phyloP scores from a whole-genome alignment of 257 asterid genomes.

The Jasminum sambac region DNA sequence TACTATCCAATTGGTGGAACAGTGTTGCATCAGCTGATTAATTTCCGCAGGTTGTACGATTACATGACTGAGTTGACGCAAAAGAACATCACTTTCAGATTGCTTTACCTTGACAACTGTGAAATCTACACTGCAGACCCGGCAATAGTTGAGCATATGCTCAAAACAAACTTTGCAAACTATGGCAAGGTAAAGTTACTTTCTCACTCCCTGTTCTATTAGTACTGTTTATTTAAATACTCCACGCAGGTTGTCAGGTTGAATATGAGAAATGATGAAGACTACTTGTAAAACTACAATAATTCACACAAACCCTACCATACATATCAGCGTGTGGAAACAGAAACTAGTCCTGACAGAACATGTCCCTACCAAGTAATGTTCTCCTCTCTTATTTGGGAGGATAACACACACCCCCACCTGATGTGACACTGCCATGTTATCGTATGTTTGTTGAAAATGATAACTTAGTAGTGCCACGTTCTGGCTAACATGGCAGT shows the following conservation, averaged over 20 bases:
- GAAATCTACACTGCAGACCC: conserved; percentile 43
- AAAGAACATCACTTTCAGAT: conserved; percentile 36
- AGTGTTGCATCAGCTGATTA: conserved; percentile 36
- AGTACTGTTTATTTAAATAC: neutral
- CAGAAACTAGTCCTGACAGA: too few species aligned
- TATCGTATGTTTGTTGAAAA: too few species aligned
- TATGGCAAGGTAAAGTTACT: conserved; percentile 41
- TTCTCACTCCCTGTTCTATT: neutral
- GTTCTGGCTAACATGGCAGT: too few species aligned
- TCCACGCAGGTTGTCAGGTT: neutral
- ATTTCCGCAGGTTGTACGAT: conserved; percentile 40
- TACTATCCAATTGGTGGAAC: conserved; percentile 42
- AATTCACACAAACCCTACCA: too few species aligned
- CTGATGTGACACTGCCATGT: too few species aligned
- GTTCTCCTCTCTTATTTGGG: too few species aligned
- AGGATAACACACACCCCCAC: too few species aligned
- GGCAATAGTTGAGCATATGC: conserved; percentile 33
- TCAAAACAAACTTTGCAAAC: conserved; percentile 42
- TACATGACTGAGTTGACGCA: conserved; percentile 36
- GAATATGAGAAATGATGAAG: neutral
- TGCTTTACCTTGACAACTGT: conserved; percentile 26
- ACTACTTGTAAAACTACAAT: neutral
- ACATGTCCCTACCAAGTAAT: too few species aligned
- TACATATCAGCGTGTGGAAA: too few species aligned
- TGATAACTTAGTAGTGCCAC: too few species aligned